phyloP scores from a whole-genome alignment of 78 protist genomes.

The Tieghemostelium lacteum region DNA sequence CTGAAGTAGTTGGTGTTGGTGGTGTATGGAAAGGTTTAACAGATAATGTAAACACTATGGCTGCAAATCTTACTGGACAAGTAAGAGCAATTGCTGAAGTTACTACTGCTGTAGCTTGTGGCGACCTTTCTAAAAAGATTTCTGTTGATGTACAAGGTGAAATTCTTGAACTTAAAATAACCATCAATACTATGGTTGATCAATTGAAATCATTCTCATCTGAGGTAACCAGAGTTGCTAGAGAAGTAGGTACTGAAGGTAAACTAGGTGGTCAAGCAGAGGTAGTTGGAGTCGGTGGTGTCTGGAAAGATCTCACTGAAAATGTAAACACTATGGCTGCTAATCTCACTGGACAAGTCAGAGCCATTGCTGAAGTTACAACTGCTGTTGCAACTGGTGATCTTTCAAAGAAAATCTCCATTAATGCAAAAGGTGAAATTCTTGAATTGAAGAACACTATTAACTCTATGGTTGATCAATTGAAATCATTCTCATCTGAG shows the following conservation, averaged over 20 bases:
- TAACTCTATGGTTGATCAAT: conserved; percentile 62
- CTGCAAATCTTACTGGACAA: conserved; percentile 53
- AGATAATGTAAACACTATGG: conserved; percentile 76
- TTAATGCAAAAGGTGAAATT: conserved; percentile 67
- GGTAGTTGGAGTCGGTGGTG: conserved; percentile 38
- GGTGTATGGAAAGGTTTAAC: conserved; percentile 75
- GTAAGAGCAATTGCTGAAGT: conserved; percentile 65
- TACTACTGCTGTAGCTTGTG: conserved; percentile 65
- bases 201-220: conserved; percentile 67
- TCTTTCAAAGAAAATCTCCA: conserved; percentile 49
- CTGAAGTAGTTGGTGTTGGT: conserved; percentile 56
- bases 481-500: conserved; percentile 39
- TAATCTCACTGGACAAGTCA: conserved; percentile 69
- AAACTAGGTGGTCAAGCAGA: conserved; percentile 71
- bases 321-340: conserved; percentile 79
- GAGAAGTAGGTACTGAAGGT: conserved; percentile 78
- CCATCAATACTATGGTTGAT: conserved; percentile 72
- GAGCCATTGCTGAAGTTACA: conserved; percentile 70
- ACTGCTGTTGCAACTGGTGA: conserved; percentile 76
- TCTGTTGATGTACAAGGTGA: conserved; percentile 66
- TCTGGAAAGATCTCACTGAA: conserved; percentile 48
- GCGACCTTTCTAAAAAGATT: conserved; percentile 60
- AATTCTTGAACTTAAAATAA: conserved; percentile 41
- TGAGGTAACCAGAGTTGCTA: conserved; percentile 67
- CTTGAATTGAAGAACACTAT: conserved; percentile 61